Base-by-base conservation (phyloP, 2,329 filamentous ascomycete species). In the Fusarium sp. region DNA sequence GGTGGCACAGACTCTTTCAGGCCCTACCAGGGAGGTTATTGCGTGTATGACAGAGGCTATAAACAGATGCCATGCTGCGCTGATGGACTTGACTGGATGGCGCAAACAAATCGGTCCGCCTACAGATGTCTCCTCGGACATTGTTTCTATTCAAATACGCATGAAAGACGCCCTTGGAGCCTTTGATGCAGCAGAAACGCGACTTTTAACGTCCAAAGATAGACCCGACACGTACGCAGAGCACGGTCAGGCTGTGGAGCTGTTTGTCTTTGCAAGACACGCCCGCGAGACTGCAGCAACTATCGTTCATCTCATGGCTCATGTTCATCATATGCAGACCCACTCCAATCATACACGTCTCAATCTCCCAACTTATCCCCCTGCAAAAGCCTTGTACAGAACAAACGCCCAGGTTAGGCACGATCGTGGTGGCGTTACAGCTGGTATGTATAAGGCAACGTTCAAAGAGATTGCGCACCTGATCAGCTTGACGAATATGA, bases 331-430 rank as follows among this genome's bases (percentile, higher is more conserved):
- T 57, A 85, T 88, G 80, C 79, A 83, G 44, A 76, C 81, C 31
- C 74, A 63, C 28, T 78, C 80, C 6, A 75, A 76, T 57, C 75
- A 79, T 63, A 82, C 80, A 57, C 78, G 77, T 6, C 67, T 87
- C 12, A 81, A 86, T 57, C 74, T 83, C 2, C 86, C 87, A 5
- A 84, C 83, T 1, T 88, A 88, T 64, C 84, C 86, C 0, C 79
- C 84, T n/a, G 69, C 72, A 44, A 88, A 88, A 70, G 80, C 85
- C 6, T 57, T 88, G 3, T 82, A 86, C 66, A 79, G 86, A 34
- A 83, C 84, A 8, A 88, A 88, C 70, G 80, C 83, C 4, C 85
- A 88, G 66, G 86, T 88, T 6, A 80, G 86, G 33, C 87, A 89
- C 67, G 87, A 89, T 70, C 80, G 86, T 62, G 86, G 87, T 18